These are phyloP conservation scores for Candida broadrunensis DNA, from an alignment of 805 yeast genomes.

Conservation along the genomic window DNA sequence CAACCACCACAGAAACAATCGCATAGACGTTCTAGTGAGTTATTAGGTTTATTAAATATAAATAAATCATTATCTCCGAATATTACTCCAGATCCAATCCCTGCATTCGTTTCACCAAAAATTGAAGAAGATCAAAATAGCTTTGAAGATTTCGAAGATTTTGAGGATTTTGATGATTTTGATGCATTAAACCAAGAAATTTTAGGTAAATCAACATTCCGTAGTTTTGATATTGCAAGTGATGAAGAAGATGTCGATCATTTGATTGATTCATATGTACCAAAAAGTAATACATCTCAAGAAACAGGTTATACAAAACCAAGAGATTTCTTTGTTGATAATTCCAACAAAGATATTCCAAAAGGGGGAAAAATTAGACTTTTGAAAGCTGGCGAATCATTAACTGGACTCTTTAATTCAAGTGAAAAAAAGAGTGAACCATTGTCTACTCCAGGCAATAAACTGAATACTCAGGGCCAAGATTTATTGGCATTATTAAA, in stretches of 20 bases:
- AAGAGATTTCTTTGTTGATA: not conserved
- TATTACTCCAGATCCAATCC: not conserved
- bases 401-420: slow-evolving; percentile 8
- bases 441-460: not conserved
- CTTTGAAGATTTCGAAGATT: slow-evolving; percentile 31
- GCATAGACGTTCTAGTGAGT: slow-evolving; percentile 12
- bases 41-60: slow-evolving; percentile 13
- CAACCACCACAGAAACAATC: not conserved
- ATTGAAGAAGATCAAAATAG: slow-evolving; percentile 15
- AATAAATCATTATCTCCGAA: slow-evolving; percentile 1
- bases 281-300: slow-evolving; percentile 1
- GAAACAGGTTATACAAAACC: slow-evolving; percentile 1
- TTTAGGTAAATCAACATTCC: slow-evolving; percentile 11
- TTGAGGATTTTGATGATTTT: slow-evolving; percentile 31
- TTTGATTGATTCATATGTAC: slow-evolving; percentile 5
- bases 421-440: not conserved
- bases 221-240: slow-evolving; percentile 29
- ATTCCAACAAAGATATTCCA: not conserved
- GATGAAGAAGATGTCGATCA: slow-evolving; percentile 31
- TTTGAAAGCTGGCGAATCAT: slow-evolving; percentile 26
- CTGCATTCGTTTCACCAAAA: slow-evolving; percentile 3
- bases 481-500: slow-evolving; percentile 20
- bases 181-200: slow-evolving; percentile 14
- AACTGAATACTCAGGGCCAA: slow-evolving; percentile 15
- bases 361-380: slow-evolving; percentile 15